A percentile compares a stretch with the other conserved stretches of the same genome.
phyloP scores from a whole-genome alignment of 371 early-diverging fungal genomes.

The Syncephalis plumigaleata region DNA sequence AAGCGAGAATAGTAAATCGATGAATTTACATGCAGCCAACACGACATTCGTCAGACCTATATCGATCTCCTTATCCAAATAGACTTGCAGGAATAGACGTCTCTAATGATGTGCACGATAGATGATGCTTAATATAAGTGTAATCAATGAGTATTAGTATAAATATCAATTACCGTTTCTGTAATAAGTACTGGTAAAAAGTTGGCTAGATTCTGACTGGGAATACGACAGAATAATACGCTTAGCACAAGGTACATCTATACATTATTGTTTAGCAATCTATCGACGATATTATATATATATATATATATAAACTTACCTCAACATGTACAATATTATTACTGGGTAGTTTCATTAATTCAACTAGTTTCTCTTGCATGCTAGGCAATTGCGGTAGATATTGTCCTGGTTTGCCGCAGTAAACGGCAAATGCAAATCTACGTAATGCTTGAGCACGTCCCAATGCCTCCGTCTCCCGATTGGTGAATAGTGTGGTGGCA shows the following conservation, averaged over 20 bases:
- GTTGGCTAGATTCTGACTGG: slow-evolving; percentile 58
- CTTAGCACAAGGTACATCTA: slow-evolving; percentile 65
- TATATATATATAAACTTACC: slow-evolving; percentile 9
- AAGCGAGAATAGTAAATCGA: slow-evolving; percentile 63
- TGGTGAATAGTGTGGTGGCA: slow-evolving; percentile 58
- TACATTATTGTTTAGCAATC: neutral
- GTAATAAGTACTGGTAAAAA: slow-evolving; percentile 84
- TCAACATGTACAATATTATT: slow-evolving; percentile 59
- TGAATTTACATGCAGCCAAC: slow-evolving; percentile 71
- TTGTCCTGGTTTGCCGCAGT: slow-evolving; percentile 56
- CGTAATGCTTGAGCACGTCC: slow-evolving; percentile 50
- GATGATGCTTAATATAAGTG: no score
- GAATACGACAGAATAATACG: slow-evolving; percentile 59
- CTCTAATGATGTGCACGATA: no score
- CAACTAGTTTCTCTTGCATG: slow-evolving; percentile 80
- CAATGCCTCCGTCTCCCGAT: slow-evolving; percentile 58
- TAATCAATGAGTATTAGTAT: no score
- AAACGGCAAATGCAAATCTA: slow-evolving; percentile 60
- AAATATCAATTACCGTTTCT: slow-evolving; percentile 42
- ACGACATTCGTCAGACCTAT: slow-evolving; percentile 41
- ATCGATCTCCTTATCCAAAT: slow-evolving; percentile 13
- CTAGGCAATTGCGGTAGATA: slow-evolving; percentile 58
- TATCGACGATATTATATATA: neutral
- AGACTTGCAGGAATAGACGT: no score
- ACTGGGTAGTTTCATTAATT: slow-evolving; percentile 51